Base-by-base conservation (phyloP, 108 stramenopile genomes). In the Bacterosira constricta region DNA sequence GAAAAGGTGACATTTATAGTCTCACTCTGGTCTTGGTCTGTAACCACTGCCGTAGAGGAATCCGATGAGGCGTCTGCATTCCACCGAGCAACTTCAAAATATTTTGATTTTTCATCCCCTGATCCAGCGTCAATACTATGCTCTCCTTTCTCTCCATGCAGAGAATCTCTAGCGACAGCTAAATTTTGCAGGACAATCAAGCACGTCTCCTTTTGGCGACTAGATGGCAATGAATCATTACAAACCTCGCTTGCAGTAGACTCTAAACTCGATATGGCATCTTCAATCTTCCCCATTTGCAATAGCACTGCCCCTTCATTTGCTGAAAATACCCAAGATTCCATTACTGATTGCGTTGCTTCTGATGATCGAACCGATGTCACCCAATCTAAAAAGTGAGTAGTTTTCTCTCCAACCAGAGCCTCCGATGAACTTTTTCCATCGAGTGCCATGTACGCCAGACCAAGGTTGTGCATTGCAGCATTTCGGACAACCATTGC, bases 381-480 rank as follows among this genome's bases (percentile, higher is more conserved):
- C 9, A 68, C 32, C 57, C 64, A 67, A 18, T 72, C 61, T 4
- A 67, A 32, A 38, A 62, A 80, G 46, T 72, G 69, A 11, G 60
- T 57, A 35, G 50, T 32, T 17, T 21, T 45, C 5, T 12, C 47
- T 26, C 51, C 60, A 20, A 17, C 29, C 17, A 17, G 27, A 25
- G 35, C 41, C 20, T 20, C 53, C 17, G 47, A 17, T 10, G 55
- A n/a, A 32, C 38, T 34, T 36, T 54, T 50, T 27, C 65, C 71
- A 35, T 68, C 79, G 17, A 80, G 71, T 20, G 52, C 37, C 23
- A 80, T 47, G 61, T 71, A 51, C 15, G 71, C 70, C 4, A 73
- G 53, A 42, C 71, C 79, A 46, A 80, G 70, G 60, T 80, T 80
- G 51, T 80, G 60, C 41, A 62, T 42, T 21, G 79, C 65, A 13